Conservation (phyloP, 139 green algal genomes). For the Chlorella sp. region DNA sequence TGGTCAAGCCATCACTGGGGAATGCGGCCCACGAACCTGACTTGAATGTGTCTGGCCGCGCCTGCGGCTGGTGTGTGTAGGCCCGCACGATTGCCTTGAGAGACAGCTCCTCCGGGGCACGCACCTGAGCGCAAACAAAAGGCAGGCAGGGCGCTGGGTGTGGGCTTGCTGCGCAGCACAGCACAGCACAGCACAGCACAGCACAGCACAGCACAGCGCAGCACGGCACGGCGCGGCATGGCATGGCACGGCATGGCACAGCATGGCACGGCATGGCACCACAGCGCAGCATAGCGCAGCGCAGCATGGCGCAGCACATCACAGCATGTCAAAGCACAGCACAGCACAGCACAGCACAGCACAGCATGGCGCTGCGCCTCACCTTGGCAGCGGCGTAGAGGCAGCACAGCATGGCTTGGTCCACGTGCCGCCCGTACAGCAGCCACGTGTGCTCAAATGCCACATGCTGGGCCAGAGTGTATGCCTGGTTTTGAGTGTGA, state of each 20-base stretch:
- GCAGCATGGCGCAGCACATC: background rate
- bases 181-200: too few relatives aligned
- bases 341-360: background rate
- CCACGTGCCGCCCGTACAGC: slow-evolving; percentile 91
- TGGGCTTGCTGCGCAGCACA: too few relatives aligned
- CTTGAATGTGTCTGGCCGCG: slow-evolving; percentile 75
- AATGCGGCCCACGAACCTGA: background rate
- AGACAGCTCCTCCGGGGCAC: slow-evolving; percentile 48
- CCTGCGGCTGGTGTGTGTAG: slow-evolving; percentile 83
- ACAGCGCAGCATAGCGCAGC: background rate
- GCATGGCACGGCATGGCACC: background rate
- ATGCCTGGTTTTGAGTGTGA: slow-evolving; percentile 54
- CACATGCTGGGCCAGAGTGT: slow-evolving; percentile 68
- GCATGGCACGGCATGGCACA: background rate
- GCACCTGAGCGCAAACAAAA: background rate
- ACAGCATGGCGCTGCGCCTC: background rate
- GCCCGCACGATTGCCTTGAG: slow-evolving; percentile 91
- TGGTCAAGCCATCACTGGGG: background rate
- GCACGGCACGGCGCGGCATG: background rate
- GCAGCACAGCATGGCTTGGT: slow-evolving; percentile 88
- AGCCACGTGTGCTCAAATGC: slow-evolving; percentile 82
- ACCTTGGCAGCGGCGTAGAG: slow-evolving; percentile 96
- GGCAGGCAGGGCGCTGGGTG: too few relatives aligned
- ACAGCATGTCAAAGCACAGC: background rate
- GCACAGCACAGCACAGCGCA: background rate